A percentile compares a stretch with the other conserved stretches of the same genome.
Evolutionary conservation across 2,329 filamentous ascomycete species (phyloP).

Genomic region (Botrytis porri): DNA sequence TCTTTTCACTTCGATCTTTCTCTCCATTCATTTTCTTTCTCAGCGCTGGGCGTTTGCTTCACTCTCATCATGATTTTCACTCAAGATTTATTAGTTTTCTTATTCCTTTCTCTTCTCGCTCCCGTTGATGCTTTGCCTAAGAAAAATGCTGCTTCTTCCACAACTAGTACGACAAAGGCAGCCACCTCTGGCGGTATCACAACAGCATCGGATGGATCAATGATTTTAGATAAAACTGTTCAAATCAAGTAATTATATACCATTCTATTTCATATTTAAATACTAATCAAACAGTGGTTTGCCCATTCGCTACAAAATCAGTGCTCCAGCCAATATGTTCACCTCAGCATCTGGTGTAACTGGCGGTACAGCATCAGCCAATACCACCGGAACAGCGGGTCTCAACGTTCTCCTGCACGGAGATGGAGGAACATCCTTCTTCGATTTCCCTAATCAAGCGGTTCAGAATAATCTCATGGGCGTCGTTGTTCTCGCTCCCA

Average conservation of each 20-base stretch:
- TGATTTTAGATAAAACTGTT: conserved; percentile 53
- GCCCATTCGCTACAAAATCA: conserved; percentile 54
- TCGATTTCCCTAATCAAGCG: conserved; percentile 79
- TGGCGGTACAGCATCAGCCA: conserved; percentile 41
- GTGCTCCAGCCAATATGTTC: conserved; percentile 53
- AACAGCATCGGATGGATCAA: conserved; percentile 51
- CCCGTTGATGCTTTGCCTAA: conserved; percentile 29
- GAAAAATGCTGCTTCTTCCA: conserved; percentile 22
- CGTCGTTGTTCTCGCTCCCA: conserved; percentile 63
- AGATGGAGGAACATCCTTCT: conserved; percentile 59
- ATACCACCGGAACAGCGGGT: conserved; percentile 43
- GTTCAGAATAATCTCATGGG: conserved; percentile 74
- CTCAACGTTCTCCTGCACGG: conserved; percentile 59
- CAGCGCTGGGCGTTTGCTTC: conserved; percentile 16
- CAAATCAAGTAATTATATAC: conserved; percentile 49
- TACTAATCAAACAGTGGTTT: conserved; percentile 44
- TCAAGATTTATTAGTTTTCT: conserved; percentile 1
- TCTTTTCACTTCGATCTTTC: neutral
- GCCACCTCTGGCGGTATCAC: conserved; percentile 23
- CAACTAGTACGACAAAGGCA: conserved; percentile 10
- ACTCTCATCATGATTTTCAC: conserved; percentile 16
- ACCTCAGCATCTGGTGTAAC: conserved; percentile 48
- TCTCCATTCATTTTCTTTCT: conserved; percentile 6
- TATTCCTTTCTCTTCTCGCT: neutral
- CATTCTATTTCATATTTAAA: too few relatives aligned